Percentiles rank a stretch among this genome's conserved stretches.
Evolutionary conservation across 257 asterid genomes (phyloP).

Genomic region (Mitragyna speciosa): DNA sequence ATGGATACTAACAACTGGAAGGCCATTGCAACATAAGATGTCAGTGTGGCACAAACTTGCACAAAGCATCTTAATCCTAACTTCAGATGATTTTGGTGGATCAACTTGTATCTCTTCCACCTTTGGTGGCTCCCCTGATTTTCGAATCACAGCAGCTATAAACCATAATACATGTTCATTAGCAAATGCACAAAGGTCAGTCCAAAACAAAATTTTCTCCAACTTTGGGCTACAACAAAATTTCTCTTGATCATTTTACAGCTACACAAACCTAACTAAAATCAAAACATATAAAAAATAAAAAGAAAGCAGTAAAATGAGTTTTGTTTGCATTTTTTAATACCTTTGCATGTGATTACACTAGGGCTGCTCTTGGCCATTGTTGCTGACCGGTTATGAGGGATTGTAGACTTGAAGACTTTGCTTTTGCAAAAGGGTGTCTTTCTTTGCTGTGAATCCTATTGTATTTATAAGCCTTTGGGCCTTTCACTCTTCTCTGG

Average conservation of each 20-base stretch:
- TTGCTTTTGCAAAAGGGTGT: too few species aligned
- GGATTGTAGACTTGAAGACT: too few species aligned
- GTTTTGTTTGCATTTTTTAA: too few species aligned
- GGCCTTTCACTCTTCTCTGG: too few species aligned
- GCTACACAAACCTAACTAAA: too few species aligned
- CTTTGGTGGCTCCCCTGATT: conserved; percentile 41
- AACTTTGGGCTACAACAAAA: too few species aligned
- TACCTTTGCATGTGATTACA: conserved; percentile 27
- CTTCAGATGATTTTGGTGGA: conserved; percentile 54
- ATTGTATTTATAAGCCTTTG: too few species aligned
- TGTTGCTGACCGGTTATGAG: too few species aligned
- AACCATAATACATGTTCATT: neutral
- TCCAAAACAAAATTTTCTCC: neutral
- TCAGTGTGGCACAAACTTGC: conserved; percentile 70
- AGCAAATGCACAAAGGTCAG: neutral
- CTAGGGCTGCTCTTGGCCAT: conserved; percentile 18
- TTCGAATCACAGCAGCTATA: conserved; percentile 58
- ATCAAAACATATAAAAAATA: too few species aligned
- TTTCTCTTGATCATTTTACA: too few species aligned
- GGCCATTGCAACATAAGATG: conserved; percentile 47
- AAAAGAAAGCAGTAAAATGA: neutral
- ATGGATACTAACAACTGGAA: conserved; percentile 34
- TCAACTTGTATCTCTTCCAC: conserved; percentile 55
- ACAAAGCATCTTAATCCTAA: conserved; percentile 51
- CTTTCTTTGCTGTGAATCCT: neutral